Conservation (phyloP, 2,329 filamentous ascomycete species). For the Zarea fungicola region DNA sequence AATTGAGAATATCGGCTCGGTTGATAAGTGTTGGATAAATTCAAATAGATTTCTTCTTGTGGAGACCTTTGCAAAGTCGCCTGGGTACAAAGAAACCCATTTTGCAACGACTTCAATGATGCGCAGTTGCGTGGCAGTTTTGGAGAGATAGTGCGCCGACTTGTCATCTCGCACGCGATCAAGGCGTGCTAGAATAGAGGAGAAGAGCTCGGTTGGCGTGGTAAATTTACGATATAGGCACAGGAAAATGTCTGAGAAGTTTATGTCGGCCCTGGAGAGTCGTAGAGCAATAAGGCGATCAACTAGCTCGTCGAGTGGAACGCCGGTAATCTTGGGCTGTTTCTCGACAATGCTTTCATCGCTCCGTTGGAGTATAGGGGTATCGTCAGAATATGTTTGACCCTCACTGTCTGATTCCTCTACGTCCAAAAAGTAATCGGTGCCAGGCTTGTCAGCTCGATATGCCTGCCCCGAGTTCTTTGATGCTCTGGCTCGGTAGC, state of each 20-base stretch:
- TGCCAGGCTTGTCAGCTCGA: conserved; percentile 42
- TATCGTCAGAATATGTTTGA: conserved; percentile 60
- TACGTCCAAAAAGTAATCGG: conserved; percentile 58
- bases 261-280: conserved; percentile 79
- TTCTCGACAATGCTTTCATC: conserved; percentile 55
- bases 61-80: conserved; percentile 78
- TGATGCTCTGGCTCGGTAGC: conserved; percentile 25
- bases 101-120: conserved; percentile 79
- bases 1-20: conserved; percentile 74
- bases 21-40: conserved; percentile 70
- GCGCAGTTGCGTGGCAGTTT: conserved; percentile 74
- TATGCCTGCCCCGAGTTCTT: conserved; percentile 38
- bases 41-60: conserved; percentile 68
- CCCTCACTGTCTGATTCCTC: conserved; percentile 68
- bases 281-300: conserved; percentile 80
- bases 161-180: conserved; percentile 65
- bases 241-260: conserved; percentile 83
- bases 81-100: conserved; percentile 87
- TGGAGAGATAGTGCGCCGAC: conserved; percentile 64
- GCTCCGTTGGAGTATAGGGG: conserved; percentile 60
- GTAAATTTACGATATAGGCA: conserved; percentile 94
- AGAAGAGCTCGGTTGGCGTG: conserved; percentile 71
- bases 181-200: conserved; percentile 71
- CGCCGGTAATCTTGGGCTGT: conserved; percentile 45
- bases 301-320: conserved; percentile 67